phyloP scores from a whole-genome alignment of 2,329 filamentous ascomycete species.

The Bertia moriformis region DNA sequence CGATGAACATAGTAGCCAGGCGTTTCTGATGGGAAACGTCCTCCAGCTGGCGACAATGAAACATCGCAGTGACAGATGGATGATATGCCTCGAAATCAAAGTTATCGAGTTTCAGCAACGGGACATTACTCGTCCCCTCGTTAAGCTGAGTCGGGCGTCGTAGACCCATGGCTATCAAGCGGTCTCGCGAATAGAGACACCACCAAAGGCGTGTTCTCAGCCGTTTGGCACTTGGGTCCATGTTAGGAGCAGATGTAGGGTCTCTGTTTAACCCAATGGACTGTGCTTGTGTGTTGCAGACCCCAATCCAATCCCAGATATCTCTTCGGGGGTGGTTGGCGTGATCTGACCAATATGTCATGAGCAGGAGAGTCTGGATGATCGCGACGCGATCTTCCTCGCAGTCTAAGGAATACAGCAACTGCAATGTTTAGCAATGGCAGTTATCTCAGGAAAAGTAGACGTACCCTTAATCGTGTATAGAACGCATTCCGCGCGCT shows the following conservation, averaged over 20 bases:
- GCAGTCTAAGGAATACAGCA: constrained; percentile 58
- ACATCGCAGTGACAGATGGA: background rate
- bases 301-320: constrained; percentile 61
- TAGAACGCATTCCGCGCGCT: constrained; percentile 52
- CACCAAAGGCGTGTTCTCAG: constrained; percentile 60
- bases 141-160: constrained; percentile 52
- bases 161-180: constrained; percentile 53
- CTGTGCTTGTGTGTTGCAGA: constrained; percentile 52
- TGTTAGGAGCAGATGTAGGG: constrained; percentile 39
- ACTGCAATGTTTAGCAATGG: constrained; percentile 14
- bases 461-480: constrained; percentile 41
- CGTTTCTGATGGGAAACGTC: constrained; percentile 5
- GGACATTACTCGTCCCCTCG: constrained; percentile 52
- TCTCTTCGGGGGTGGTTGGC: constrained; percentile 42
- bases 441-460: background rate
- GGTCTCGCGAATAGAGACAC: constrained; percentile 55
- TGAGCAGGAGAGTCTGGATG: constrained; percentile 48
- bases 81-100: constrained; percentile 39
- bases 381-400: constrained; percentile 53
- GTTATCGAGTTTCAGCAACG: constrained; percentile 49
- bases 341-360: constrained; percentile 61
- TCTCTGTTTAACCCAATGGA: constrained; percentile 55
- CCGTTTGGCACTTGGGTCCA: constrained; percentile 38
- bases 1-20: constrained; percentile 53
- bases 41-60: constrained; percentile 2